Evolutionary conservation across 306 rosid species (phyloP).

Genomic region (Begonia peltatifolia): DNA sequence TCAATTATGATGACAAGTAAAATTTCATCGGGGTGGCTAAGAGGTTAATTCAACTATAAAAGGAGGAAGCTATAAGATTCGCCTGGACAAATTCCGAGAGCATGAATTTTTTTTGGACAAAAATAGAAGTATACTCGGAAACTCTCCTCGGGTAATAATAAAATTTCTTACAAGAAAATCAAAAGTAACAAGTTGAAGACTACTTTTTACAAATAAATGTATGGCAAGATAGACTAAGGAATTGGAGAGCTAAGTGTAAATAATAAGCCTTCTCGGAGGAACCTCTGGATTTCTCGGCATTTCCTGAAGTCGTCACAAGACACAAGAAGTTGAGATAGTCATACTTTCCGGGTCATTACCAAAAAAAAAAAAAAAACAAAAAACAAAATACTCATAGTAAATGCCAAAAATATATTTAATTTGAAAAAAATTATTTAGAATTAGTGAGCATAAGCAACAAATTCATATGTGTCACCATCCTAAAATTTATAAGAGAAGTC

Average conservation of each 20-base stretch:
- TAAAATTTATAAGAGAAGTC: constrained; percentile 42
- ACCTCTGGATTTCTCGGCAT: constrained; percentile 20
- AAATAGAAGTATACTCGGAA: too few relatives aligned
- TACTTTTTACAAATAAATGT: too few relatives aligned
- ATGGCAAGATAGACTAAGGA: neutral
- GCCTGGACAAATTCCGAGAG: too few relatives aligned
- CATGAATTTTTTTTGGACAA: too few relatives aligned
- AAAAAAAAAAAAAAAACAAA: neutral
- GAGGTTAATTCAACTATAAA: too few relatives aligned
- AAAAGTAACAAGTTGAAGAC: too few relatives aligned
- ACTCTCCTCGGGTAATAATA: too few relatives aligned
- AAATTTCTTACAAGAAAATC: too few relatives aligned
- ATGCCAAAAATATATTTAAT: neutral
- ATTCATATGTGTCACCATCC: constrained; percentile 60
- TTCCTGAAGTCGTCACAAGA: constrained; percentile 37
- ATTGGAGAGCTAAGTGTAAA: constrained; percentile 8
- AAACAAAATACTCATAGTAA: neutral
- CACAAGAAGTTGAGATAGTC: constrained; percentile 62
- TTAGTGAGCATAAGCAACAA: constrained; percentile 3
- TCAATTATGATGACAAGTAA: too few relatives aligned
- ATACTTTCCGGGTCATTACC: constrained; percentile 26
- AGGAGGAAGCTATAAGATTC: too few relatives aligned
- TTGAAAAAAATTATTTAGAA: neutral
- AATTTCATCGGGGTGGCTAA: too few relatives aligned
- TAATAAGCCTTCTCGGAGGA: constrained; percentile 40